phyloP scores from a whole-genome alignment of 2,329 filamentous ascomycete genomes.

The Sphaceloma murrayae region DNA sequence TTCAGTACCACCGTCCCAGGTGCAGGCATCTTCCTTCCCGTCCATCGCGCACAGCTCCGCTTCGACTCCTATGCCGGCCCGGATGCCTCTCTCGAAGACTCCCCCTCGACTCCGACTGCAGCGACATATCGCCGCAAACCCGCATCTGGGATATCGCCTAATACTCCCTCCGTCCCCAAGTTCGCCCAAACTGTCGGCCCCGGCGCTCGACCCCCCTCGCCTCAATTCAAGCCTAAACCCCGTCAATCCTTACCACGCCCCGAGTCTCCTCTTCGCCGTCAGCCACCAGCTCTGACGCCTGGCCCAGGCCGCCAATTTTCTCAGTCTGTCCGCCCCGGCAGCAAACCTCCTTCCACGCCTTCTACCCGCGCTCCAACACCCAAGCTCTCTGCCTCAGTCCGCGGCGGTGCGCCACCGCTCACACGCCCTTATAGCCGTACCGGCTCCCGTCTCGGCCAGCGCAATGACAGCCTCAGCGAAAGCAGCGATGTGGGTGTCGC shows the following conservation, averaged over 20 bases:
- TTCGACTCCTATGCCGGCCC: slow-evolving; percentile 45
- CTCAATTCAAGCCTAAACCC: slow-evolving; percentile 57
- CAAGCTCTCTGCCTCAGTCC: slow-evolving; percentile 44
- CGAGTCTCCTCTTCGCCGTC: slow-evolving; percentile 67
- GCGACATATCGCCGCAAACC: slow-evolving; percentile 41
- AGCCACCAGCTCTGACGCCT: slow-evolving; percentile 46
- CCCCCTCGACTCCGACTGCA: slow-evolving; percentile 61
- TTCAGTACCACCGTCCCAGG: slow-evolving; percentile 70
- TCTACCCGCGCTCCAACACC: slow-evolving; percentile 37
- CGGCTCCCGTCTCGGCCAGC: slow-evolving; percentile 37
- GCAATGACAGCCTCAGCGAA: slow-evolving; percentile 34
- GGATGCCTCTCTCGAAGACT: slow-evolving; percentile 31
- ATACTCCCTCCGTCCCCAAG: slow-evolving; percentile 56
- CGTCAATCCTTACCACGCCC: slow-evolving; percentile 76
- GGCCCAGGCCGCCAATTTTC: slow-evolving; percentile 51
- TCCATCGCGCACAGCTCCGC: slow-evolving; percentile 67
- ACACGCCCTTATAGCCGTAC: slow-evolving; percentile 40
- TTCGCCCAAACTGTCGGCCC: slow-evolving; percentile 85
- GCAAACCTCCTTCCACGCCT: slow-evolving; percentile 48
- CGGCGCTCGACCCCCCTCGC: slow-evolving; percentile 57
- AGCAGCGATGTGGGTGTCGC: slow-evolving; percentile 27
- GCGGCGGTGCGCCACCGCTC: slow-evolving; percentile 33
- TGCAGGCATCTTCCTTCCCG: slow-evolving; percentile 85
- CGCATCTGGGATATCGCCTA: slow-evolving; percentile 7
- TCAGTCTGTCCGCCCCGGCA: slow-evolving; percentile 37